These are phyloP conservation scores for Nicotiana undulata DNA, from an alignment of 257 asterid genomes.

Conservation along the genomic window DNA sequence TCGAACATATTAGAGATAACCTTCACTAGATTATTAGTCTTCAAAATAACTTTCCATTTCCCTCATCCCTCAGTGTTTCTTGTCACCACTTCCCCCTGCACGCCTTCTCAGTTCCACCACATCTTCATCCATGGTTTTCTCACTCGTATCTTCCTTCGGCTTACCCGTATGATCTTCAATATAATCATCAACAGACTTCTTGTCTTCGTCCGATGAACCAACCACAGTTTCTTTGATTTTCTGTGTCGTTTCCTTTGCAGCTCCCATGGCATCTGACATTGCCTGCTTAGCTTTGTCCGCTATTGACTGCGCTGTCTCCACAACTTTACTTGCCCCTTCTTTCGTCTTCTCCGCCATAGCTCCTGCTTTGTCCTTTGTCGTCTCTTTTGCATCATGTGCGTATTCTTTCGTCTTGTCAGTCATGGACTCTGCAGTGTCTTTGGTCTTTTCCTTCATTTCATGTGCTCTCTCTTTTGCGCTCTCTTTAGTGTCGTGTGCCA, in stretches of 20 bases:
- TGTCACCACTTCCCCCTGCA: conserved; percentile 5
- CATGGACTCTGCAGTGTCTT: conserved; percentile 23
- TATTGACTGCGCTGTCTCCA: conserved; percentile 20
- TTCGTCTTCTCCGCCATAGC: conserved; percentile 27
- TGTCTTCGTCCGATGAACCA: conserved; percentile 35
- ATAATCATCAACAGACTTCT: conserved; percentile 30
- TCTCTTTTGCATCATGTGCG: conserved; percentile 28
- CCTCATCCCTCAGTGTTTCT: not conserved
- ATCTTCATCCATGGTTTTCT: conserved; percentile 41
- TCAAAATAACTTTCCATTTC: not conserved
- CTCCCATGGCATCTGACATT: conserved; percentile 22
- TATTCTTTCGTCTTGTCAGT: conserved; percentile 31
- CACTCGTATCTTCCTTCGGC: conserved; percentile 16
- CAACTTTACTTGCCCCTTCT: conserved; percentile 22
- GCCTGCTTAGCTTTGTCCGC: conserved; percentile 39
- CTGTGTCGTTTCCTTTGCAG: conserved; percentile 32
- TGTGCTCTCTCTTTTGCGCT: conserved; percentile 20
- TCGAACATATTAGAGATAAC: not conserved
- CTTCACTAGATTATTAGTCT: not conserved
- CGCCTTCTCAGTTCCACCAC: conserved; percentile 29
- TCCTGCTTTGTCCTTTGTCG: conserved; percentile 21
- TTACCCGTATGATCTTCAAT: conserved; percentile 42
- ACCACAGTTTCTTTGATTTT: conserved; percentile 60
- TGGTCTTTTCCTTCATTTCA: conserved; percentile 24
- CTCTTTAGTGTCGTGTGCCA: conserved; percentile 30